Evolutionary conservation across 345 rosid genomes (phyloP), one percentile per base, ranked within the genome.

Genomic region (Eucalyptus regnans): DNA sequence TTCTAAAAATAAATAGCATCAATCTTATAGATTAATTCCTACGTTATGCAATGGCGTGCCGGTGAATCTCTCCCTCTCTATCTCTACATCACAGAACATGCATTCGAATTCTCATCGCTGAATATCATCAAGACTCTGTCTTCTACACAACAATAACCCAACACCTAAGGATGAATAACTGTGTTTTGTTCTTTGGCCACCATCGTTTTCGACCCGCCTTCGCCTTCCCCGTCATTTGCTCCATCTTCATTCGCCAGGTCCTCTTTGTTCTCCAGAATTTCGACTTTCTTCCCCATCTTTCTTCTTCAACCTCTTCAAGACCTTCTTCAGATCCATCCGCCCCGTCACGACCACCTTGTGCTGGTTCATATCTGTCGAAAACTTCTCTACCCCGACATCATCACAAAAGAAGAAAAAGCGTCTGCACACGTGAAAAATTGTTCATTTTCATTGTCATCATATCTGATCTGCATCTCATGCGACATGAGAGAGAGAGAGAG

Each of bases 61-160:
- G 27, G 27, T 2, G 60, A 54, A 54, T 54, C 12, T 54, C 27
- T 54, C 25, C 14, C 66, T 60, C 31, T 60, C 27, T 17, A 15
- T 80, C 17, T 86, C 33, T 91, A 95, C 94, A 94, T 91, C 41
- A 92, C 68, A 13, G 48, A 89, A 90, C 99, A 95, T 44, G 96
- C 95, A 89, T 94, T 95, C 17, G 98, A 92, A 87, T 97, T 96
- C 86, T 95, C 98, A 20, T 96, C 99, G n/a, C 92, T 94, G 50
- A 96, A 95, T 89, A 91, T 88, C 94, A 89, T 88, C 4, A 93
- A 81, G 16, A 88, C 87, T 33, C 92, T 91, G 2, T 86, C 60
- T 3, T 93, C 91, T 31, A 64, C 89, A 43, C 86, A 89, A 27
- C 88, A 90, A 48, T 66, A 41, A 41, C 17, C 81, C 86, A 89